Base-by-base conservation (phyloP, 345 rosid genomes). In the Murraya koenigii region DNA sequence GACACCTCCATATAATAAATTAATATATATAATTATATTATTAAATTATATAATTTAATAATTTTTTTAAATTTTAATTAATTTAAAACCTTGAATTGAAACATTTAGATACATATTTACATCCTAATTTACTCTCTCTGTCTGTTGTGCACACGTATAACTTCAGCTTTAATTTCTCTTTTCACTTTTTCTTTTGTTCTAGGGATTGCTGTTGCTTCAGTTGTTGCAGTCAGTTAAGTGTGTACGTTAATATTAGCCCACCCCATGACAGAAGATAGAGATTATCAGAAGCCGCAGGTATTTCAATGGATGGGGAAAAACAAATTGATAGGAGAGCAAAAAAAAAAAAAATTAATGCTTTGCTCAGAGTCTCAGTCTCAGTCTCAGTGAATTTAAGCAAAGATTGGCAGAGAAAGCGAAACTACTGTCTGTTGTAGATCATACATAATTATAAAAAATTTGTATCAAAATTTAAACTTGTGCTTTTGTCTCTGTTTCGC, bases 131-230 rank as follows among this genome's bases (percentile, higher is more conserved):
- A 8, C 30, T 55, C 35, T 17, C 26, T 61, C 5, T 72, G 15
- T 61, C 39, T 39, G 4, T 15, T 13, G 49, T 22, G 28, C 8
- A n/a, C 36, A n/a, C 3, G 7, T 66, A 13, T 13, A 11, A 44
- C 49, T 44, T 44, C 13, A 44, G 11, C 9, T 56, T 36, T 68
- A 36, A 56, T 49, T 10, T 30, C 14, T 59, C 22, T 23, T 35
- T 5, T 52, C 2, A 52, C 56, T 39, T 64, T 28, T 52, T 47
- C 17, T 44, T 44, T 44, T 8, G 33, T 68, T 59, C 39, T 83
- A 20, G 77, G 83, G 83, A 83, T 74, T 77, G 79, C 81, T 61
- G 76, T 28, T 75, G 30, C 54, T 41, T 75, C 66, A 28, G 74
- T 38, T 72, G 44, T 26, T 64, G 56, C 32, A 49, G 23, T 20